phyloP scores from a whole-genome alignment of 441 rosid genomes.

The Metrosideros polymorpha region DNA sequence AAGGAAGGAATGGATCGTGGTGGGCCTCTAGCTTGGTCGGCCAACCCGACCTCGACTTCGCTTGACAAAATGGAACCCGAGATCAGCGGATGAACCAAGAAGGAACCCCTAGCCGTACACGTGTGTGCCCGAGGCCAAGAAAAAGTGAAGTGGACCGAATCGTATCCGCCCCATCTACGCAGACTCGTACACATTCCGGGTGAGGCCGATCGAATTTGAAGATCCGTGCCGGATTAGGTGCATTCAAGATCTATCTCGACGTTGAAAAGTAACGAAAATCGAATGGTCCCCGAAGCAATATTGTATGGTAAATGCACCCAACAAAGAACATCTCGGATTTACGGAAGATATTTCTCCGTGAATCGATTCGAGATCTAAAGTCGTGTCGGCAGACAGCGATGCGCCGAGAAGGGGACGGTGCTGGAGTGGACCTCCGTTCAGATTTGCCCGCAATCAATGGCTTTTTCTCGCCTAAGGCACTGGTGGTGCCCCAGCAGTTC shows the following conservation, averaged over 20 bases:
- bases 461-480: background rate
- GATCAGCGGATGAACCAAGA: background rate
- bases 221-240: background rate
- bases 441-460: background rate
- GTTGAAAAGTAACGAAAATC: background rate
- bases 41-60: background rate
- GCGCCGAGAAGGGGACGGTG: background rate
- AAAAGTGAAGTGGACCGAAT: background rate
- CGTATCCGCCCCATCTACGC: too few relatives aligned
- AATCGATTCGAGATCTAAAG: background rate
- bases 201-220: background rate
- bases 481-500: background rate
- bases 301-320: background rate
- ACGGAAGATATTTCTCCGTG: background rate
- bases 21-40: background rate
- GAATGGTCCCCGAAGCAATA: background rate
- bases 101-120: background rate
- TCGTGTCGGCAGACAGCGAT: background rate
- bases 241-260: background rate
- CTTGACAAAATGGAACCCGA: background rate
- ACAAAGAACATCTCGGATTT: background rate
- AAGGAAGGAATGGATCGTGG: background rate
- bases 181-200: background rate
- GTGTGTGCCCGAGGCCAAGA: background rate
- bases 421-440: background rate